Percentiles rank a stretch among this genome's conserved stretches.
These are phyloP conservation scores for Penicillium coffeae DNA, from an alignment of 495 filamentous ascomycete species.

Conservation along the genomic window DNA sequence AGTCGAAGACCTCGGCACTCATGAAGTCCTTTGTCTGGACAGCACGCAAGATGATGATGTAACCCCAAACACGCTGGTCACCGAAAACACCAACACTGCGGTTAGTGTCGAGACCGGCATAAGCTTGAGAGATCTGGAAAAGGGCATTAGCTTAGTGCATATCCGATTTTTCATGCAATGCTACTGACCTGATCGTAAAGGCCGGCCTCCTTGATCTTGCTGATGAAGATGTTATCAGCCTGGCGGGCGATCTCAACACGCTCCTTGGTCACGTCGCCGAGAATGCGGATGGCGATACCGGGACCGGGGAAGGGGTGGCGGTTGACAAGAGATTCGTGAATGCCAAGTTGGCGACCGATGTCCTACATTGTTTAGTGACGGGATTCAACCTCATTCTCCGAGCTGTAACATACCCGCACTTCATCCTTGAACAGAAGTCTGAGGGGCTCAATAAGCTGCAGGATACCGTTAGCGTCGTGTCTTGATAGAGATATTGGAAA, in stretches of 20 bases:
- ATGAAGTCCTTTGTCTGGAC: constrained; percentile 22
- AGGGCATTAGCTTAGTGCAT: constrained; percentile 3
- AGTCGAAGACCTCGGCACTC: constrained; percentile 15
- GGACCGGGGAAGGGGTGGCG: constrained; percentile 80
- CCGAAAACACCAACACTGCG: constrained; percentile 21
- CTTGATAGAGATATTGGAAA: constrained; percentile 1
- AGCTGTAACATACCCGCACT: constrained; percentile 36
- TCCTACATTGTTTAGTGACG: constrained; percentile 16
- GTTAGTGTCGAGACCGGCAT: constrained; percentile 60
- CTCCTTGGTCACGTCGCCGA: constrained; percentile 82
- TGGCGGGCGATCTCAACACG: constrained; percentile 74
- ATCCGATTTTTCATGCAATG: neutral
- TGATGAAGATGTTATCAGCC: constrained; percentile 82
- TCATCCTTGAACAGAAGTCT: constrained; percentile 83
- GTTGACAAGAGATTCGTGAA: constrained; percentile 73
- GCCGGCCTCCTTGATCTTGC: constrained; percentile 77
- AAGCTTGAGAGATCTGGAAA: constrained; percentile 67
- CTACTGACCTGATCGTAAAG: constrained; percentile 60
- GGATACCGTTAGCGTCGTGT: constrained; percentile 20
- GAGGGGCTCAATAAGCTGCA: constrained; percentile 74
- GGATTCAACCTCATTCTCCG: neutral
- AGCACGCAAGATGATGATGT: constrained; percentile 26
- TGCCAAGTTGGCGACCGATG: constrained; percentile 73
- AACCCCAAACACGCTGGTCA: constrained; percentile 21
- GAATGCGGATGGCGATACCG: constrained; percentile 82